Conservation (phyloP, 345 rosid genomes). For the Rhodamnia rubescens region DNA sequence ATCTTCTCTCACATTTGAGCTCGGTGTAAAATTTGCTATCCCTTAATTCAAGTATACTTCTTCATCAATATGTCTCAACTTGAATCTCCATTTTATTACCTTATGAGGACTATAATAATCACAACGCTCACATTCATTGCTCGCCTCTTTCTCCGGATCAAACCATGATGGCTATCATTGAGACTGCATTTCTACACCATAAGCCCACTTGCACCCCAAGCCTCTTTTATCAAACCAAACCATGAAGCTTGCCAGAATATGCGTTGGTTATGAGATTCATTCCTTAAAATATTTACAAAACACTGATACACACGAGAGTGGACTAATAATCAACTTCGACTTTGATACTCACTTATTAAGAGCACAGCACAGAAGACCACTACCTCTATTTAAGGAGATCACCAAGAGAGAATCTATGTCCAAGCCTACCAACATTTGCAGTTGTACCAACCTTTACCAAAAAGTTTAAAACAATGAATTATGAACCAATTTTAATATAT, state of each 20-base stretch:
- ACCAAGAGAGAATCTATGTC: not conserved
- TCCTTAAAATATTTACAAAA: not conserved
- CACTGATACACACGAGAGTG: not conserved
- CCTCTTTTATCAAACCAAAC: not conserved
- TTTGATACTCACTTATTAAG: not conserved
- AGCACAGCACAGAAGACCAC: rapidly evolving
- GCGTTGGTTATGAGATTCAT: not conserved
- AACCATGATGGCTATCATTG: not conserved
- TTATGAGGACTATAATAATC: not conserved
- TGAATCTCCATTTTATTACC: not conserved
- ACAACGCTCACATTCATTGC: not conserved
- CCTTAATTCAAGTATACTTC: not conserved
- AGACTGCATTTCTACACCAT: rapidly evolving
- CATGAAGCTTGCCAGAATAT: not conserved
- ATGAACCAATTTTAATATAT: not conserved
- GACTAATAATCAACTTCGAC: not conserved
- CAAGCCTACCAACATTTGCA: rapidly evolving
- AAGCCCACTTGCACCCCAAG: rapidly evolving
- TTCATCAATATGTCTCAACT: not conserved
- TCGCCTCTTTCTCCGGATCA: not conserved
- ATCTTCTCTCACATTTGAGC: not conserved
- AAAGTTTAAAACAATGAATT: not conserved
- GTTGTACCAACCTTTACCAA: rapidly evolving
- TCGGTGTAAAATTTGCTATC: not conserved
- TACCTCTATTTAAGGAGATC: not conserved